Evolutionary conservation across 768 basidiomycete genomes (phyloP).

Genomic region (Pulveroboletus frians): DNA sequence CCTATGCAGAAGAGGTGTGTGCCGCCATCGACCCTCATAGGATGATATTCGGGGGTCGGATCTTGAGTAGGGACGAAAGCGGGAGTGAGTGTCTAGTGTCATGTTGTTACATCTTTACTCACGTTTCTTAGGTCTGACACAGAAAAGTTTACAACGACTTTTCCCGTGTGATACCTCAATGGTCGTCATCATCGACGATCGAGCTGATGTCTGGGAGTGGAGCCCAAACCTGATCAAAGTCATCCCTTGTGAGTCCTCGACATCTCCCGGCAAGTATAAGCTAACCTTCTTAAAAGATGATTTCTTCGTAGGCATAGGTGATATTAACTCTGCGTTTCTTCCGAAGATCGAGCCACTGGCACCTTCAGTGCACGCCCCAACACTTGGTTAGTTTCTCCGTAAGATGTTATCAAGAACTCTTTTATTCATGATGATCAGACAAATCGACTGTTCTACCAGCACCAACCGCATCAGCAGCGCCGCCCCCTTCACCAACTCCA

Average conservation of each 20-base stretch:
- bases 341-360: constrained; percentile 62
- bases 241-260: constrained; percentile 71
- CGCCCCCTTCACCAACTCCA: constrained; percentile 11
- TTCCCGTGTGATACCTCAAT: constrained; percentile 98
- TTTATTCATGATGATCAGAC: constrained; percentile 18
- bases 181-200: constrained; percentile 99
- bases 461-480: constrained; percentile 15
- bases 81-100: constrained; percentile 62
- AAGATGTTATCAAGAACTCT: neutral
- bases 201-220: constrained; percentile 98
- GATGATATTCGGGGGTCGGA: constrained; percentile 77
- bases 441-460: constrained; percentile 12
- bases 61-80: constrained; percentile 92
- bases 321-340: constrained; percentile 94
- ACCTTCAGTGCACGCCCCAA: constrained; percentile 21
- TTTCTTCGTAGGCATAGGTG: constrained; percentile 96
- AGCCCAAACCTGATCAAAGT: constrained; percentile 96
- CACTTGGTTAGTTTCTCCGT: constrained; percentile 18
- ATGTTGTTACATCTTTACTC: constrained; percentile 5
- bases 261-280: neutral
- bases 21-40: constrained; percentile 88
- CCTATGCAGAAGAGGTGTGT: constrained; percentile 95
- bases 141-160: constrained; percentile 85
- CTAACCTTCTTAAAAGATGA: constrained; percentile 56
- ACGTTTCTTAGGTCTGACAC: constrained; percentile 62